phyloP scores from a whole-genome alignment of 108 stramenopile genomes.

The Nannochloropsis oceanica region DNA sequence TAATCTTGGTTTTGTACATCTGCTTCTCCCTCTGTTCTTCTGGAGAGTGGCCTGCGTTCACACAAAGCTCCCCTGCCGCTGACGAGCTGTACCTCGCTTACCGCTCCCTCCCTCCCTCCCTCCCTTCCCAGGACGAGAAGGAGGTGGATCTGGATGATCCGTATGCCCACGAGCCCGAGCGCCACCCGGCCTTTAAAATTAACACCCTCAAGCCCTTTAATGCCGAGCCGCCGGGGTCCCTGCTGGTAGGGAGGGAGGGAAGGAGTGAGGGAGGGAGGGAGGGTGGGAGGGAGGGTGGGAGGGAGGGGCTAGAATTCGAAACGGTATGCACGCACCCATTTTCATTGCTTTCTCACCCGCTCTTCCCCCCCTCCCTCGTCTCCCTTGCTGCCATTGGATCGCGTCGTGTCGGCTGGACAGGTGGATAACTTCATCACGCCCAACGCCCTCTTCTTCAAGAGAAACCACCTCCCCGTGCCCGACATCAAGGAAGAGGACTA shows the following conservation, averaged over 20 bases:
- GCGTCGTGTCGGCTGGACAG: too few relatives aligned
- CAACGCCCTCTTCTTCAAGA: conserved; percentile 52
- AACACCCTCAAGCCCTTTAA: conserved; percentile 46
- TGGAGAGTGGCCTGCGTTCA: too few relatives aligned
- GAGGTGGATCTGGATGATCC: conserved; percentile 17
- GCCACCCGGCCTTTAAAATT: conserved; percentile 36
- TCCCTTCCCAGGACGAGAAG: neutral
- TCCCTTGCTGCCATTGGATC: too few relatives aligned
- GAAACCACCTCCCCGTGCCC: conserved; percentile 64
- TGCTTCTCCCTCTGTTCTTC: too few relatives aligned
- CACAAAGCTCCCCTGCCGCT: too few relatives aligned
- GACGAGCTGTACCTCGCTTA: too few relatives aligned
- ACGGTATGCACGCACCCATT: too few relatives aligned
- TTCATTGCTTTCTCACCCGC: too few relatives aligned
- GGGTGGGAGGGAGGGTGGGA: neutral
- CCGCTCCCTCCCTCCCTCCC: neutral
- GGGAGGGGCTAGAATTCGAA: neutral
- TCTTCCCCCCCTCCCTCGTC: too few relatives aligned
- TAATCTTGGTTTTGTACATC: too few relatives aligned
- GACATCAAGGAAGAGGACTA: conserved; percentile 44
- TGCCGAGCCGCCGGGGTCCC: conserved; percentile 10
- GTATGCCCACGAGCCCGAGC: conserved; percentile 48
- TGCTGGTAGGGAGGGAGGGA: neutral
- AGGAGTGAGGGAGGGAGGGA: neutral
- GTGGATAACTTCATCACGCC: conserved; percentile 56